Evolutionary conservation across 2,329 filamentous ascomycete genomes (phyloP), one percentile per base, ranked within the genome.

Genomic region (Plectosphaerella cucumerina): DNA sequence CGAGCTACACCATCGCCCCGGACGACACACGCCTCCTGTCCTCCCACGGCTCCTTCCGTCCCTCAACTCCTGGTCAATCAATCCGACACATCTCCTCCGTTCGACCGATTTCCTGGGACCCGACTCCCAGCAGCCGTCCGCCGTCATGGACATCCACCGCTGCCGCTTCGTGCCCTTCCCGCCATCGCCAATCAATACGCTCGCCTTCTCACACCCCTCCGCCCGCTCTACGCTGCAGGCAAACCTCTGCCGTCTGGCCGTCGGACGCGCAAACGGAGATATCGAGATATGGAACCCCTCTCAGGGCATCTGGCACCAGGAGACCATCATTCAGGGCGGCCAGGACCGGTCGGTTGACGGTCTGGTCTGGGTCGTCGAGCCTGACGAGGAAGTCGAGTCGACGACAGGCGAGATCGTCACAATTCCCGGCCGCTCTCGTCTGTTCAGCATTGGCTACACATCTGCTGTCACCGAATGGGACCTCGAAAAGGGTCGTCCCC

Each of bases 281-380:
- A 94, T 99, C 60, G 94, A 99, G 72, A 91, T 99, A 58, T 99
- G 94, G 94, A 96, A 96, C 68, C 91, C 93, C 3, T 73, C 85
- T 49, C 82, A 82, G 57, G 90, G 89, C 15, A 75, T 79, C 55
- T 99, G 94, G 94, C 81, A 90, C 57, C 94, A 97, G 67, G 94
- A 99, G 74, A 85, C 84, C 37, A 84, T 92, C 54, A 86, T 97
- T 47, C 81, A 83, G 34, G 92, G 93, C 56, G 91, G 90, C 47
- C 86, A 88, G 61, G 89, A 91, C 60, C 81, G 91, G 57, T 95
- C 88, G 62, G 87, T 97, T 55, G 94, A 99, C 70, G 90, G 90
- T 8, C 77, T 99, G 22, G 87, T 86, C 39, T 99, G 94, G 94
- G 90, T 89, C 39, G 90, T 90, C 51, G 91, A 96, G 62, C 85